phyloP scores from a whole-genome alignment of 2,329 filamentous ascomycete species.

The Pestalotiopsis sp. region DNA sequence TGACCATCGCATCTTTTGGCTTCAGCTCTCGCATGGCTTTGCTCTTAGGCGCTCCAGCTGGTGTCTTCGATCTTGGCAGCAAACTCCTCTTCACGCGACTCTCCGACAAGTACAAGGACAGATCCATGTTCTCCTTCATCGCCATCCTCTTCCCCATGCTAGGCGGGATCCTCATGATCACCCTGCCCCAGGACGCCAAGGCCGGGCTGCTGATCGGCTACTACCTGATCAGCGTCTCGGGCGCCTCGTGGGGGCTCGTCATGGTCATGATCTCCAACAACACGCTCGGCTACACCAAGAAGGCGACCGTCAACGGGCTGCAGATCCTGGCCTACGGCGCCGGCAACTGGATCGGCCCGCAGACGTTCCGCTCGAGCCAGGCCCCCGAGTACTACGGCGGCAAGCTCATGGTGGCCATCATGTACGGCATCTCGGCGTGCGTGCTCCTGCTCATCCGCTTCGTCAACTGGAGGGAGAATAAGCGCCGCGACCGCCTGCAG shows the following conservation, averaged over 20 bases:
- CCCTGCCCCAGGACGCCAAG: background rate
- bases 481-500: background rate
- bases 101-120: background rate
- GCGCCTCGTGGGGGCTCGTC: conserved; percentile 1
- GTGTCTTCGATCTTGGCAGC: conserved; percentile 5
- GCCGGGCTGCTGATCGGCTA: background rate
- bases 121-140: conserved; percentile 1
- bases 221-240: conserved; percentile 3
- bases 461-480: background rate
- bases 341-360: conserved; percentile 4
- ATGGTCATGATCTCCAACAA: conserved; percentile 10
- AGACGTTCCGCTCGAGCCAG: background rate
- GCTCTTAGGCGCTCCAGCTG: background rate
- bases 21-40: background rate
- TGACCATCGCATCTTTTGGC: background rate
- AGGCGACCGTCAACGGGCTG: conserved; percentile 5
- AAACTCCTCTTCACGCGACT: conserved; percentile 4
- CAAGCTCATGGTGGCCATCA: conserved; percentile 13
- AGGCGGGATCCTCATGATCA: conserved; percentile 3
- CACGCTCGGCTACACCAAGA: conserved; percentile 6
- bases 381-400: background rate
- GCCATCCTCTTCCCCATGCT: conserved; percentile 5
- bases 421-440: background rate
- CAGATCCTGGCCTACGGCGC: conserved; percentile 6
- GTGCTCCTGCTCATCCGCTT: conserved; percentile 1